Conservation (phyloP, 2,329 filamentous ascomycete genomes). For the Aspergillus ustus region DNA sequence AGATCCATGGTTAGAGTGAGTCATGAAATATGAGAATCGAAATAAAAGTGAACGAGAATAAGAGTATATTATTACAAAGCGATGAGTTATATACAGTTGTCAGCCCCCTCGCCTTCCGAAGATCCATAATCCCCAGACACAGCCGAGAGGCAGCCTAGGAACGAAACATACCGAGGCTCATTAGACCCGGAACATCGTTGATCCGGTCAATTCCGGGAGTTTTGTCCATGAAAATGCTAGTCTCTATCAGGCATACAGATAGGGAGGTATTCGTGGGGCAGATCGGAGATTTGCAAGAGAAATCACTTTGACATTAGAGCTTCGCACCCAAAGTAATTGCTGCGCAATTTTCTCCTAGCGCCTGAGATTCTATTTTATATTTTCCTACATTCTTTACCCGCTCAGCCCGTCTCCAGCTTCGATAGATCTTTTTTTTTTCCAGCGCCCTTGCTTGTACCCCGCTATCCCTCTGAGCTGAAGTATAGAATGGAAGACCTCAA, state of each 20-base stretch:
- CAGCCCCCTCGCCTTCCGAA: background rate
- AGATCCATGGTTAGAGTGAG: conserved; percentile 55
- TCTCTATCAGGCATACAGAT: background rate
- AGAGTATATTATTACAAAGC: background rate
- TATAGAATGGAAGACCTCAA: conserved; percentile 73
- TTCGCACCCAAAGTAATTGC: background rate
- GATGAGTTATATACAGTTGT: conserved; percentile 1
- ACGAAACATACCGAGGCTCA: conserved; percentile 32
- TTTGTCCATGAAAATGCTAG: conserved; percentile 6
- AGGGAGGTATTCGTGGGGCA: conserved; percentile 11
- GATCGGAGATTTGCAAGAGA: conserved; percentile 1
- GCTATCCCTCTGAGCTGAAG: background rate
- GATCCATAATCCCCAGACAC: background rate
- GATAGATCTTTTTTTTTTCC: background rate
- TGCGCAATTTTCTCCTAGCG: background rate
- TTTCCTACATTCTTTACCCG: background rate
- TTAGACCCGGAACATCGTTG: conserved; percentile 11
- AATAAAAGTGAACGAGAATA: background rate
- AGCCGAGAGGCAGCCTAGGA: conserved; percentile 23
- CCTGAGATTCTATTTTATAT: background rate
- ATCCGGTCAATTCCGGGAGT: background rate
- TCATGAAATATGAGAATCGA: background rate
- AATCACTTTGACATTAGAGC: conserved; percentile 10
- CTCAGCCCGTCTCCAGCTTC: background rate
- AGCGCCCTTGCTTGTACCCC: background rate